Conservation (phyloP, 1,139 yeast species). For the Pichia sp. region DNA sequence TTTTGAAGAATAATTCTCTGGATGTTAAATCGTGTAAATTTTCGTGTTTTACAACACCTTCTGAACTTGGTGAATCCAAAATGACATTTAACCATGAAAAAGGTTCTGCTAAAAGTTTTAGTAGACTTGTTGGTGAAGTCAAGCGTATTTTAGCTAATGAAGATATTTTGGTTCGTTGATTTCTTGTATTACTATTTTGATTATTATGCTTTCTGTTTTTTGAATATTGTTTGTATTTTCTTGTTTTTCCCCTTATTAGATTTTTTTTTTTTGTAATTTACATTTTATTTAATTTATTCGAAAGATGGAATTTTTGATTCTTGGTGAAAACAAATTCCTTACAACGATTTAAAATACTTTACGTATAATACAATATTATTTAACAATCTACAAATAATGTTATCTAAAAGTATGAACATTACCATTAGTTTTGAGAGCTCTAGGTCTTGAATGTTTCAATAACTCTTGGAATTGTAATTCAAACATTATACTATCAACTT, state of each 20-base stretch:
- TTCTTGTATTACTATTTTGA: constrained; percentile 3
- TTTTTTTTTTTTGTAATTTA: too few species aligned
- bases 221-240: neutral
- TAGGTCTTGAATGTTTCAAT: neutral
- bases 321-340: too few species aligned
- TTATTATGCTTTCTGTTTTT: constrained; percentile 1
- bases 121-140: constrained; percentile 46
- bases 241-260: too few species aligned
- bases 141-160: constrained; percentile 41
- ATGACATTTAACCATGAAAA: constrained; percentile 50
- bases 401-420: too few species aligned
- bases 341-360: too few species aligned
- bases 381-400: too few species aligned
- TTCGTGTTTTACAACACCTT: constrained; percentile 44
- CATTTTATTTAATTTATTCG: too few species aligned
- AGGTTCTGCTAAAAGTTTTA: constrained; percentile 67
- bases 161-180: constrained; percentile 25
- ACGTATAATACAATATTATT: too few species aligned
- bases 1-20: constrained; percentile 55
- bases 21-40: constrained; percentile 62
- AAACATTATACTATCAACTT: constrained; percentile 21
- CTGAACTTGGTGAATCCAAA: constrained; percentile 38
- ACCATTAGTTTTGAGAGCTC: neutral
- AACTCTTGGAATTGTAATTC: constrained; percentile 20
- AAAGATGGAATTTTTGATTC: too few species aligned